These are phyloP conservation scores for Dalbergia cochinchinensis DNA, from an alignment of 306 rosid species.

Conservation along the genomic window DNA sequence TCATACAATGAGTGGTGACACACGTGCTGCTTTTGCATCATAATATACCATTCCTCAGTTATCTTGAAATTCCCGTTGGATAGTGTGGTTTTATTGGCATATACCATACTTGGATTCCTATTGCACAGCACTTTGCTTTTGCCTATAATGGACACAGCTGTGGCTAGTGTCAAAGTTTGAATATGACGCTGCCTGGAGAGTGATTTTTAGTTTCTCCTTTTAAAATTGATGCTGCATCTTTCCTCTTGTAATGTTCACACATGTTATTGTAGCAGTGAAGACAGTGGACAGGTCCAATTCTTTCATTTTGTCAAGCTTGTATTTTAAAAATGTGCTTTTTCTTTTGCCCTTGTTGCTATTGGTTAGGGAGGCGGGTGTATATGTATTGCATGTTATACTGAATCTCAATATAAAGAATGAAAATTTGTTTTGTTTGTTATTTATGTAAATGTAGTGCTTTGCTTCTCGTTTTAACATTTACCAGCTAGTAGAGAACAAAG, in stretches of 20 bases:
- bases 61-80: constrained; percentile 58
- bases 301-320: constrained; percentile 69
- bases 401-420: constrained; percentile 63
- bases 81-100: constrained; percentile 65
- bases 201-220: constrained; percentile 59
- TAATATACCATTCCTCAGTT: constrained; percentile 51
- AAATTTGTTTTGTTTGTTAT: constrained; percentile 68
- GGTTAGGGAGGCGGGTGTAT: constrained; percentile 67
- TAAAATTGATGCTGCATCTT: constrained; percentile 55
- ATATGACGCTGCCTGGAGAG: constrained; percentile 79
- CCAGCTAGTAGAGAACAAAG: background rate
- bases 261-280: constrained; percentile 58
- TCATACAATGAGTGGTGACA: constrained; percentile 43
- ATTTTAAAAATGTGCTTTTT: constrained; percentile 48
- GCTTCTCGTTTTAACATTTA: background rate
- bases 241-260: constrained; percentile 62
- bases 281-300: constrained; percentile 68
- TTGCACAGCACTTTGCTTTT: constrained; percentile 58
- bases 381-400: constrained; percentile 68
- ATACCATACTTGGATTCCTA: constrained; percentile 59
- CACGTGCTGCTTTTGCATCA: constrained; percentile 50
- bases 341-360: constrained; percentile 44
- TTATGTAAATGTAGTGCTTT: background rate
- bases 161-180: constrained; percentile 66
- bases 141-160: constrained; percentile 62